Evolutionary conservation across 306 rosid genomes (phyloP).

Genomic region (Canavalia gladiata): DNA sequence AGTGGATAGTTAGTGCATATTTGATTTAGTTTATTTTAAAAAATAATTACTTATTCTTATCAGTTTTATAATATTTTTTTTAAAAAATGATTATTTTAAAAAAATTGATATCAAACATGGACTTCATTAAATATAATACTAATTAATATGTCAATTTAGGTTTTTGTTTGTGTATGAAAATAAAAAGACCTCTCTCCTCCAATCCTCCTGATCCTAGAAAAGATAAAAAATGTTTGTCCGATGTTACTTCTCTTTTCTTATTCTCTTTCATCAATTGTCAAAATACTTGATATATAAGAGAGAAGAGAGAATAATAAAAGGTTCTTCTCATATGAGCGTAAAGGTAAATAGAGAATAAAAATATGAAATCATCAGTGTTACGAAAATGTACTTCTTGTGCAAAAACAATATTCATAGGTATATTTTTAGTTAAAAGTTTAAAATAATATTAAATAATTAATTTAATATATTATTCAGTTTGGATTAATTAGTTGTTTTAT

Average conservation of each 20-base stretch:
- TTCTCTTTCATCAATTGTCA: not conserved
- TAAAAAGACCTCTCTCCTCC: not conserved
- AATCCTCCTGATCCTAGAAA: not conserved
- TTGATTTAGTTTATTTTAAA: too few relatives aligned
- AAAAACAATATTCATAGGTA: not conserved
- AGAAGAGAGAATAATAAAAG: not conserved
- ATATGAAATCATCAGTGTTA: not conserved
- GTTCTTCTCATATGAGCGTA: not conserved
- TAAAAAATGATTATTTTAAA: too few relatives aligned
- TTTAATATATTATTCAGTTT: not conserved
- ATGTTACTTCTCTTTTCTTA: not conserved
- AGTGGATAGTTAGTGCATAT: not conserved
- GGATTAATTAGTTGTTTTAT: not conserved
- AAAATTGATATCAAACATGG: too few relatives aligned
- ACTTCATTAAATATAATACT: too few relatives aligned
- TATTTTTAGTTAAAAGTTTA: not conserved
- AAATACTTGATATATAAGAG: not conserved
- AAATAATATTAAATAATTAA: not conserved
- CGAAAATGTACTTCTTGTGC: not conserved
- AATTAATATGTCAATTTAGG: not conserved
- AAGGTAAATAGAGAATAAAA: not conserved
- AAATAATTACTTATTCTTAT: not conserved
- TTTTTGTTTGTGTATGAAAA: constrained; percentile 11
- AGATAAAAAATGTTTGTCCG: constrained; percentile 7
- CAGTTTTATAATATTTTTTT: too few relatives aligned